Evolutionary conservation across 257 asterid species (phyloP).

Genomic region (Salvia rosmarinus): DNA sequence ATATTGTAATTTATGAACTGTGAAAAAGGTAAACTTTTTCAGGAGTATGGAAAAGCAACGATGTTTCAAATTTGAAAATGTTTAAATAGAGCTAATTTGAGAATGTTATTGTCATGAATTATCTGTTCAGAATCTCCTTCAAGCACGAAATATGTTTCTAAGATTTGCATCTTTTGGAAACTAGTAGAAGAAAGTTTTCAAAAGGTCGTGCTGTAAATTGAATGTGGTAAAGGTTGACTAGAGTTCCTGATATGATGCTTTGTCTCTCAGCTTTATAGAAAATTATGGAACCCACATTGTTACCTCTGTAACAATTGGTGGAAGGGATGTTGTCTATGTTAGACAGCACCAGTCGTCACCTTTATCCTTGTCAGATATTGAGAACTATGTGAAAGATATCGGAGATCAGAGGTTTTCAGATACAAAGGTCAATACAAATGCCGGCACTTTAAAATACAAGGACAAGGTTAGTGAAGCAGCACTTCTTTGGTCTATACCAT

Average conservation of each 20-base stretch:
- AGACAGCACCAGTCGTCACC: conserved; percentile 95
- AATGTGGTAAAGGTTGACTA: background rate
- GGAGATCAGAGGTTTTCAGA: conserved; percentile 91
- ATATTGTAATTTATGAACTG: background rate
- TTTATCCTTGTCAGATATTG: conserved; percentile 69
- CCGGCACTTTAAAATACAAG: conserved; percentile 83
- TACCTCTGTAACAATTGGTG: conserved; percentile 95
- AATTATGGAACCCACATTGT: conserved; percentile 96
- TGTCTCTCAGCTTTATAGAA: conserved; percentile 84
- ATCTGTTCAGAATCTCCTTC: conserved; percentile 12
- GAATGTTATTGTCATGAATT: conserved; percentile 14
- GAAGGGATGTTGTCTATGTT: conserved; percentile 86
- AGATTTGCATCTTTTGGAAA: background rate
- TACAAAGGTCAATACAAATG: conserved; percentile 65
- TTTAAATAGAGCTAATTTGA: background rate
- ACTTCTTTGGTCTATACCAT: background rate
- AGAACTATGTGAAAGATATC: conserved; percentile 82
- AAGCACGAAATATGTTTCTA: background rate
- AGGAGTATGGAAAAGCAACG: background rate
- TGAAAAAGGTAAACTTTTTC: background rate
- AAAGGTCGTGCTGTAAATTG: background rate
- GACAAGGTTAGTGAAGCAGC: conserved; percentile 79
- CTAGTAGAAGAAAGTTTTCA: background rate
- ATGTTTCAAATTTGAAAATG: background rate
- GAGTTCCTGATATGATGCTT: conserved; percentile 36